phyloP scores from a whole-genome alignment of 768 basidiomycete species.

The Hypsizygus marmoreus region DNA sequence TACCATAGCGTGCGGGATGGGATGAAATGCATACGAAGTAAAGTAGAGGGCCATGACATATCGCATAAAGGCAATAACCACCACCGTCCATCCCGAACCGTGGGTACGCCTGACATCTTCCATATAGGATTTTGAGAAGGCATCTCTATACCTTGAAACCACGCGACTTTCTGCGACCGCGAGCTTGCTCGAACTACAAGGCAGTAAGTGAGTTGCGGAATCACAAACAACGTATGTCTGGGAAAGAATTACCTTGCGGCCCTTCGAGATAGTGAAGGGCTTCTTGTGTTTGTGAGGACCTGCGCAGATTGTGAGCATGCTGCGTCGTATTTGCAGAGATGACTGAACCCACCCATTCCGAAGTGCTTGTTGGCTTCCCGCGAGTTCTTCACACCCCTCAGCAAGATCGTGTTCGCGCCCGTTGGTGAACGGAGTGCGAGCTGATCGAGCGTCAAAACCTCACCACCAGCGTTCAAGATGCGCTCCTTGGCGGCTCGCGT shows the following conservation, averaged over 20 bases:
- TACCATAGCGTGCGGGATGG: conserved; percentile 24
- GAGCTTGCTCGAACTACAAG: conserved; percentile 87
- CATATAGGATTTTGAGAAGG: conserved; percentile 27
- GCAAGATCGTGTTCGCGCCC: conserved; percentile 90
- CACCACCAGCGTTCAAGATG: conserved; percentile 94
- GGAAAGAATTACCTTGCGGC: conserved; percentile 71
- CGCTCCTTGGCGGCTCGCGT: conserved; percentile 91
- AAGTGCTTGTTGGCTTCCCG: conserved; percentile 98
- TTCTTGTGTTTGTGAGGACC: conserved; percentile 98
- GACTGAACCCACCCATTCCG: conserved; percentile 70
- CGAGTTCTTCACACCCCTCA: conserved; percentile 90
- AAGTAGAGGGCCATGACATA: conserved; percentile 28
- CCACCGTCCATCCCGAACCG: conserved; percentile 27
- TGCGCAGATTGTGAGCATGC: conserved; percentile 16
- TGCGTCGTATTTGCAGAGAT: neutral
- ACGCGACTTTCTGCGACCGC: conserved; percentile 98
- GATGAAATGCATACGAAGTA: conserved; percentile 29
- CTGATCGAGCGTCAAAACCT: conserved; percentile 93
- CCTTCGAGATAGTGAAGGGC: conserved; percentile 93
- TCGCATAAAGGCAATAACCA: conserved; percentile 35
- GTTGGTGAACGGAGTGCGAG: conserved; percentile 94
- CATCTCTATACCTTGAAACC: conserved; percentile 89
- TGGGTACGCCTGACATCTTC: conserved; percentile 23
- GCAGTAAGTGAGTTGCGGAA: conserved; percentile 7
- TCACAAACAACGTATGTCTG: too few relatives aligned